phyloP scores from a whole-genome alignment of 495 filamentous ascomycete genomes.

The Viridothelium virens region DNA sequence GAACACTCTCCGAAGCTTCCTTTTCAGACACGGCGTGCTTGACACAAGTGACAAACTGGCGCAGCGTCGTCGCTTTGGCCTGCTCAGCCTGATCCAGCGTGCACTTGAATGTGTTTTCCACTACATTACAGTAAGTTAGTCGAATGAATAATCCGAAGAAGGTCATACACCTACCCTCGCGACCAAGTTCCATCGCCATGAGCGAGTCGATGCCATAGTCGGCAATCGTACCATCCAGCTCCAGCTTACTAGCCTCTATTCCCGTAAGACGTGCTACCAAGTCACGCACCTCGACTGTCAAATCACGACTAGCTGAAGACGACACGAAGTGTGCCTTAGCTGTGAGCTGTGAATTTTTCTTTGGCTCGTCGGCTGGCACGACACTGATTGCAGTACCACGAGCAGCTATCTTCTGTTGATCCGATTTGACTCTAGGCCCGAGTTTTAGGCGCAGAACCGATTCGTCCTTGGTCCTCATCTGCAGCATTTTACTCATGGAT shows the following conservation, averaged over 20 bases:
- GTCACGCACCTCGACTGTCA: background rate
- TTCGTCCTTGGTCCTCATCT: too few species aligned
- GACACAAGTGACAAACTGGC: background rate
- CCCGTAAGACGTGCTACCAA: background rate
- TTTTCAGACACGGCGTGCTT: background rate
- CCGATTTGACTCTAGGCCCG: constrained; percentile 28
- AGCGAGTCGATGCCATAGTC: background rate
- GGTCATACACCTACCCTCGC: background rate
- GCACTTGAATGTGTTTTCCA: background rate
- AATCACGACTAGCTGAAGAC: background rate
- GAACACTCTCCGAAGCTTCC: background rate
- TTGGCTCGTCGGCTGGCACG: background rate
- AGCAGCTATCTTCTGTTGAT: too few species aligned
- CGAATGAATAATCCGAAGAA: background rate
- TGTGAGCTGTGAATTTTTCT: background rate
- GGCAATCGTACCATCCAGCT: background rate
- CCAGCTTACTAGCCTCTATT: background rate
- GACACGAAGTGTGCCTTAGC: background rate
- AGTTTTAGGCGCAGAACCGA: too few species aligned
- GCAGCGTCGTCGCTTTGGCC: background rate
- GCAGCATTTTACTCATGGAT: too few species aligned
- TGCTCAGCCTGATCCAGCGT: background rate
- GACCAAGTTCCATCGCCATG: background rate
- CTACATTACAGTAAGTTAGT: background rate
- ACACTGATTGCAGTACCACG: too few species aligned